Evolutionary conservation across 768 basidiomycete species (phyloP).

Genomic region (Lepiota venenata): DNA sequence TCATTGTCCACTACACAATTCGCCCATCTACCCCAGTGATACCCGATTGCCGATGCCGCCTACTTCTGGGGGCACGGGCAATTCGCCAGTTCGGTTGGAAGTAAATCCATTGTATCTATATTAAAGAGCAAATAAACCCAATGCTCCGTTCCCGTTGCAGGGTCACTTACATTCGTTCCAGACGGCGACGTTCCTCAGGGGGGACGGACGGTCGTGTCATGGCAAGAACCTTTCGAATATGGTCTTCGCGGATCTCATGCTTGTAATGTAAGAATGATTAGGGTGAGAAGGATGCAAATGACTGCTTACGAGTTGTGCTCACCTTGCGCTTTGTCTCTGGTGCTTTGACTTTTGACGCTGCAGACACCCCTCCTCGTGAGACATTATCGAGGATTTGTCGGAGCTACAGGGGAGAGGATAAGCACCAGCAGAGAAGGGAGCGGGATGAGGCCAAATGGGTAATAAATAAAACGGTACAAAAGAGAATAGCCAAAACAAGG

Average conservation of each 20-base stretch:
- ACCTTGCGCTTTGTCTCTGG: slow-evolving; percentile 20
- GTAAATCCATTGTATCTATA: slow-evolving; percentile 75
- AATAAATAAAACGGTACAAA: neutral
- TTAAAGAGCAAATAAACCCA: slow-evolving; percentile 7
- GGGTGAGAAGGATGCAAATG: neutral
- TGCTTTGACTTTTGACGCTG: slow-evolving; percentile 12
- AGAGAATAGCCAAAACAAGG: neutral
- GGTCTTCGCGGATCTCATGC: slow-evolving; percentile 59
- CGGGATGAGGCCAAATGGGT: neutral
- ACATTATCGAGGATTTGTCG: slow-evolving; percentile 41
- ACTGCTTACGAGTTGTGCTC: neutral
- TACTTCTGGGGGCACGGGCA: slow-evolving; percentile 63
- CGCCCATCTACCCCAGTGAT: slow-evolving; percentile 48
- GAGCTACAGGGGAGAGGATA: slow-evolving; percentile 34
- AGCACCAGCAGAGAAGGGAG: neutral
- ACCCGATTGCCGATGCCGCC: slow-evolving; percentile 65
- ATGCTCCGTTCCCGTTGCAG: neutral
- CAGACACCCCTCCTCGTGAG: slow-evolving; percentile 17
- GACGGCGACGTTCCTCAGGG: slow-evolving; percentile 62
- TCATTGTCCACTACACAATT: too few species aligned
- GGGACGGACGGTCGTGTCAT: slow-evolving; percentile 84
- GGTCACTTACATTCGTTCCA: slow-evolving; percentile 74
- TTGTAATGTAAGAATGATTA: slow-evolving; percentile 19
- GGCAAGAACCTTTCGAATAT: slow-evolving; percentile 63
- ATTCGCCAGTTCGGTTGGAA: slow-evolving; percentile 67